Conservation (phyloP, 495 filamentous ascomycete species). For the Neohortaea acidophila region DNA sequence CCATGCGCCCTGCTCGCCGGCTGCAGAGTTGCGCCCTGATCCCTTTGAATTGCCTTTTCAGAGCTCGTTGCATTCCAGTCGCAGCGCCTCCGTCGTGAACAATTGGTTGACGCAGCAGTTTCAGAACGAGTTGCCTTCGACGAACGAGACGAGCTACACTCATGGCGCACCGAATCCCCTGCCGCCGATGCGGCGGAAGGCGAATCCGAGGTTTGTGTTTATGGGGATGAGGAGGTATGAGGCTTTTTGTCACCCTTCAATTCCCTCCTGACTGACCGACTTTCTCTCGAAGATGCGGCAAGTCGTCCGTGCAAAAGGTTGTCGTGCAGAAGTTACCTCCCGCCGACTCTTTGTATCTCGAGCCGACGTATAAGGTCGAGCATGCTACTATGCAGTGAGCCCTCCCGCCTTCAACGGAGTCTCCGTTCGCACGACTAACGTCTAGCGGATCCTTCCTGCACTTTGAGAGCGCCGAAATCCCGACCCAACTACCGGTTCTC, state of each 20-base stretch:
- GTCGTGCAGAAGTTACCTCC: slow-evolving; percentile 96
- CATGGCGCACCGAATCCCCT: background rate
- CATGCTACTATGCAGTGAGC: slow-evolving; percentile 86
- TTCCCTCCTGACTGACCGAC: background rate
- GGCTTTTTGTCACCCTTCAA: background rate
- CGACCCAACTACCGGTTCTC: slow-evolving; percentile 79
- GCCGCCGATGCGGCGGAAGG: slow-evolving; percentile 13
- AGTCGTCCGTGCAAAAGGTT: slow-evolving; percentile 93
- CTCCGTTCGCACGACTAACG: slow-evolving; percentile 14
- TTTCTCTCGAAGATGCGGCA: slow-evolving; percentile 56
- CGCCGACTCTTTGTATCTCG: slow-evolving; percentile 84
- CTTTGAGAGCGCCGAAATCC: slow-evolving; percentile 95
- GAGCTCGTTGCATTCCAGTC: slow-evolving; percentile 9
- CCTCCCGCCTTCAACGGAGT: background rate
- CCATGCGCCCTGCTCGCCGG: slow-evolving; percentile 8
- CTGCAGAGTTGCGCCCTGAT: slow-evolving; percentile 1
- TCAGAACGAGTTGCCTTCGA: slow-evolving; percentile 5
- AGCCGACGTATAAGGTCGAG: slow-evolving; percentile 82
- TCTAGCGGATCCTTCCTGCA: slow-evolving; percentile 82
- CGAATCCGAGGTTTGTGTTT: slow-evolving; percentile 75
- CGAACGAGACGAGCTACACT: background rate
- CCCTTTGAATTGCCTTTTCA: slow-evolving; percentile 12
- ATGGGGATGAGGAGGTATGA: slow-evolving; percentile 86
- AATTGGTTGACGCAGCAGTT: slow-evolving; percentile 13
- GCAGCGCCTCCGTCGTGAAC: slow-evolving; percentile 9